These are phyloP conservation scores for Xenosphaeropsis pyriputrescens DNA, from an alignment of 2,329 filamentous ascomycete genomes.

Conservation along the genomic window DNA sequence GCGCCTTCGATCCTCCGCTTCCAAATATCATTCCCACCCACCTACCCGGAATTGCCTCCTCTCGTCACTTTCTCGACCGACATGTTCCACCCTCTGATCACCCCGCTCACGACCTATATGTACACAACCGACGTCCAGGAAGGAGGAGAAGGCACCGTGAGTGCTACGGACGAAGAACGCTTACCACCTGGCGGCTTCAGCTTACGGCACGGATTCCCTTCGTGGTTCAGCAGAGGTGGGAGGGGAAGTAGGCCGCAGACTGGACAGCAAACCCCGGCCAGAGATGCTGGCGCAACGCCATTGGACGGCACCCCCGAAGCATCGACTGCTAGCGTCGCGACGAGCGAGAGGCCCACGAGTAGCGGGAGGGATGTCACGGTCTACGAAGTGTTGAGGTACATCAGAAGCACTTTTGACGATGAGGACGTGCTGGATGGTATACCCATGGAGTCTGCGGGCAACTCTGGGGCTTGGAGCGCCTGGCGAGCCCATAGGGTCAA, in stretches of 20 bases:
- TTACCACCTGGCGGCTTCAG: constrained; percentile 84
- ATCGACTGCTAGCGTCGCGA: neutral
- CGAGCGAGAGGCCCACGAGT: neutral
- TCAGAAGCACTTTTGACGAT: constrained; percentile 69
- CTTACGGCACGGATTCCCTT: constrained; percentile 76
- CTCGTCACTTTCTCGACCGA: constrained; percentile 81
- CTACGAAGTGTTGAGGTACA: constrained; percentile 62
- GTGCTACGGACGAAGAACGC: constrained; percentile 68
- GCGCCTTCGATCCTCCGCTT: constrained; percentile 77
- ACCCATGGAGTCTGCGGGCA: constrained; percentile 69
- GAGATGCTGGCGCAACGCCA: neutral
- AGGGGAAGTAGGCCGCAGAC: constrained; percentile 29
- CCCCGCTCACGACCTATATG: constrained; percentile 86
- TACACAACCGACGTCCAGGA: constrained; percentile 70
- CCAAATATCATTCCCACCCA: constrained; percentile 71
- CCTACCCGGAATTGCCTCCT: constrained; percentile 68
- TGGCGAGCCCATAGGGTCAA: constrained; percentile 61
- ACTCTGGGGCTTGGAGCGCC: constrained; percentile 86
- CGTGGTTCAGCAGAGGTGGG: constrained; percentile 62
- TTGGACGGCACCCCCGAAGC: constrained; percentile 9
- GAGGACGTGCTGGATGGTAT: constrained; percentile 64
- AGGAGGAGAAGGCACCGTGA: constrained; percentile 62
- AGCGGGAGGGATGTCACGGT: constrained; percentile 25
- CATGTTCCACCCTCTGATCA: constrained; percentile 88
- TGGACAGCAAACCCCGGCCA: constrained; percentile 15